Conservation (phyloP, 1,139 yeast genomes). For the Candida mesenterica region DNA sequence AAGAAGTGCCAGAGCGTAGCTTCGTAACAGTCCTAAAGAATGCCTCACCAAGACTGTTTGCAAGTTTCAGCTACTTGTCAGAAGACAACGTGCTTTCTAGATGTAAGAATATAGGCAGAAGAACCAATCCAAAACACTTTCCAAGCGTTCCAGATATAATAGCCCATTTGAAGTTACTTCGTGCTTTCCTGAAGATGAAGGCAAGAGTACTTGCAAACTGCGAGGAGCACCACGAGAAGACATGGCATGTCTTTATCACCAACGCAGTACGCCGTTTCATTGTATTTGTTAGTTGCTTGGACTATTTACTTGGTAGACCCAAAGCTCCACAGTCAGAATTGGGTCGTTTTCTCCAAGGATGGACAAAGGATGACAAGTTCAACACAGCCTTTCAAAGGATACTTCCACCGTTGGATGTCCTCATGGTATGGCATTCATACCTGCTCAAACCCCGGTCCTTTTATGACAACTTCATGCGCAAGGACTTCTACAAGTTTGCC, state of each 20-base stretch:
- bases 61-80: too few species aligned
- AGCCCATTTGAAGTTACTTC: conserved; percentile 33
- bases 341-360: too few species aligned
- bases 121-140: too few species aligned
- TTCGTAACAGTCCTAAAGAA: too few species aligned
- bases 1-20: too few species aligned
- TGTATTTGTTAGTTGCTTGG: conserved; percentile 7
- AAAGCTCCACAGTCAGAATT: neutral
- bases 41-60: too few species aligned
- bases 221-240: conserved; percentile 2
- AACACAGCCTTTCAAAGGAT: conserved; percentile 3
- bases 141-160: conserved; percentile 12
- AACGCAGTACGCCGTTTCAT: conserved; percentile 9
- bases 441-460: conserved; percentile 24
- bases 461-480: conserved; percentile 25
- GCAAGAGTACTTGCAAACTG: conserved; percentile 4
- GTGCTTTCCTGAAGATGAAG: conserved; percentile 27
- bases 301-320: neutral
- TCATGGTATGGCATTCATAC: conserved; percentile 38
- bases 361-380: neutral
- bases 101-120: too few species aligned
- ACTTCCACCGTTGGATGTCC: conserved; percentile 33
- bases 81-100: too few species aligned
- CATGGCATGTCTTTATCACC: conserved; percentile 10
- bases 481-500: conserved; percentile 19